These are phyloP conservation scores for Hypsizygus marmoreus DNA, from an alignment of 768 basidiomycete species.

Conservation along the genomic window DNA sequence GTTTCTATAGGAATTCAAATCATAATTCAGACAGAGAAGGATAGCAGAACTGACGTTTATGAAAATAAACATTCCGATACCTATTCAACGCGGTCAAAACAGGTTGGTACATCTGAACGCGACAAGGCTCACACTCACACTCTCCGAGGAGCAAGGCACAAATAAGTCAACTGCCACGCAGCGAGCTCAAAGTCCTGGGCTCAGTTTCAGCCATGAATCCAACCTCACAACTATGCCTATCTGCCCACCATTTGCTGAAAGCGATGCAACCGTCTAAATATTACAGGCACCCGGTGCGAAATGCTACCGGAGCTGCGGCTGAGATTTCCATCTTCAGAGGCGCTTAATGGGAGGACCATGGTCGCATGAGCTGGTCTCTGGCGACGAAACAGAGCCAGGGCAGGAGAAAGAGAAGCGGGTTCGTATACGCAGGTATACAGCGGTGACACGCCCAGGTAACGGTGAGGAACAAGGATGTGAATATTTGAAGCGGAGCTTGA, in stretches of 20 bases:
- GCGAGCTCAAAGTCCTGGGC: slow-evolving; percentile 93
- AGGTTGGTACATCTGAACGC: background rate
- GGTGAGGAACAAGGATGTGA: slow-evolving; percentile 12
- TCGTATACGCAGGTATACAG: slow-evolving; percentile 4
- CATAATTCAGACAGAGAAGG: background rate
- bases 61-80: slow-evolving; percentile 96
- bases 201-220: slow-evolving; percentile 4
- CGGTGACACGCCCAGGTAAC: slow-evolving; percentile 17
- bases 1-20: slow-evolving; percentile 60
- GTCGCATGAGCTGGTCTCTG: slow-evolving; percentile 31
- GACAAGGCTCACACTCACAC: slow-evolving; percentile 57
- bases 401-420: slow-evolving; percentile 14
- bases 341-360: slow-evolving; percentile 42
- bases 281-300: slow-evolving; percentile 69
- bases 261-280: slow-evolving; percentile 77
- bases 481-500: slow-evolving; percentile 21
- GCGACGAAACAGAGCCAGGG: slow-evolving; percentile 42
- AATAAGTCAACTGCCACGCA: slow-evolving; percentile 93
- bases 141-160: slow-evolving; percentile 88
- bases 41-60: slow-evolving; percentile 70
- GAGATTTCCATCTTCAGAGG: slow-evolving; percentile 41
- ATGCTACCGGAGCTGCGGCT: slow-evolving; percentile 35
- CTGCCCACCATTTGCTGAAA: slow-evolving; percentile 83
- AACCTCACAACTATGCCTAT: background rate
- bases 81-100: slow-evolving; percentile 38